Conservation (phyloP, 1,284 basidiomycete species). For the Ustilago vetiveriae region DNA sequence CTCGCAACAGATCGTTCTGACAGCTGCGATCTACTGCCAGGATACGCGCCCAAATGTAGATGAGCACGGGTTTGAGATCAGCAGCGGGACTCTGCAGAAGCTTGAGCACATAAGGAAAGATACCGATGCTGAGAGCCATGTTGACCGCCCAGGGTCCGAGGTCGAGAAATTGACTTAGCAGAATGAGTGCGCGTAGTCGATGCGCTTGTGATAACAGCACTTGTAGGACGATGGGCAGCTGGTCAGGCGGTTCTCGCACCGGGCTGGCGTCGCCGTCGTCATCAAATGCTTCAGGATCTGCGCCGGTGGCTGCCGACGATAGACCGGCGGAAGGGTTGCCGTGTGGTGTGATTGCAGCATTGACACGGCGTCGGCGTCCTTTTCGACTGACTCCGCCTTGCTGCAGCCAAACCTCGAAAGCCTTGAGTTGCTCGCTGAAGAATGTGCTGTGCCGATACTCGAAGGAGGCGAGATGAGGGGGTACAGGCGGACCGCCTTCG, state of each 20-base stretch:
- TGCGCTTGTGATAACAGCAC: conserved; percentile 96
- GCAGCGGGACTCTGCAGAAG: conserved; percentile 92
- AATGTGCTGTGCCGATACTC: conserved; percentile 88
- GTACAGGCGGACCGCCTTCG: conserved; percentile 64
- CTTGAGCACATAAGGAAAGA: conserved; percentile 98
- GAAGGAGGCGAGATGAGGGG: conserved; percentile 66
- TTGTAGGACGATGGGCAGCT: conserved; percentile 95
- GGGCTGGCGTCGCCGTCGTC: conserved; percentile 71
- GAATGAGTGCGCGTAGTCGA: conserved; percentile 89
- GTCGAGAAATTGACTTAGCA: conserved; percentile 97
- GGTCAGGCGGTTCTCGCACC: conserved; percentile 82
- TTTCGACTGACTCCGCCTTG: conserved; percentile 68
- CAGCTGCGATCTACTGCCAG: conserved; percentile 93
- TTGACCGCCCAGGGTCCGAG: conserved; percentile 98
- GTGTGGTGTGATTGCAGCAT: conserved; percentile 45
- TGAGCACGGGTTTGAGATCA: conserved; percentile 95
- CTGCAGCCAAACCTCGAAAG: conserved; percentile 94
- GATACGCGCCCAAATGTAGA: conserved; percentile 98
- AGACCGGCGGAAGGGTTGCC: conserved; percentile 43
- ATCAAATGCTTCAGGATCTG: conserved; percentile 67
- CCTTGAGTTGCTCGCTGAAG: conserved; percentile 94
- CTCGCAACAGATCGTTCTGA: conserved; percentile 87
- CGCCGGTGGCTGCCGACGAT: conserved; percentile 32
- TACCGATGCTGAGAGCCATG: conserved; percentile 94
- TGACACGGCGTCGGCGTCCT: conserved; percentile 55